These are phyloP conservation scores for Candida caryicola DNA, from an alignment of 805 yeast genomes.

Conservation along the genomic window DNA sequence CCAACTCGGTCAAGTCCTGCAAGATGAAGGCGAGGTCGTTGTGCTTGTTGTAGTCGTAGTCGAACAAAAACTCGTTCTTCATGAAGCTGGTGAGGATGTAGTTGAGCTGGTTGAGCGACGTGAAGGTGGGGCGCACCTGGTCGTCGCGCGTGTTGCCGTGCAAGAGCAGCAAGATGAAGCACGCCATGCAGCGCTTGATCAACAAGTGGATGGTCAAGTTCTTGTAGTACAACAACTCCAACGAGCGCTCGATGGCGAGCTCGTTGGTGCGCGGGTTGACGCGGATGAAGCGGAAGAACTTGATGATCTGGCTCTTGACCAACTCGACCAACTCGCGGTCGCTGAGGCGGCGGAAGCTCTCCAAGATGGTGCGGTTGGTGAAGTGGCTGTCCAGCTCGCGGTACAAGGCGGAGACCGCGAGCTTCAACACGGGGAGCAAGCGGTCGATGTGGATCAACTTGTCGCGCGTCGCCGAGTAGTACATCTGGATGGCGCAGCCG, in stretches of 20 bases:
- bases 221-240: constrained; percentile 57
- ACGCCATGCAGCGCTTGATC: constrained; percentile 48
- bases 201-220: constrained; percentile 55
- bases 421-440: constrained; percentile 29
- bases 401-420: constrained; percentile 19
- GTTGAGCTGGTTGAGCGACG: constrained; percentile 23
- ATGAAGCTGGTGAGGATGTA: constrained; percentile 38
- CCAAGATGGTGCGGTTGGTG: constrained; percentile 23
- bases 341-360: constrained; percentile 14
- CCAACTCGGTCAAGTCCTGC: constrained; percentile 17
- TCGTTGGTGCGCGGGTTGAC: constrained; percentile 21
- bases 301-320: constrained; percentile 24
- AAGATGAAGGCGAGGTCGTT: constrained; percentile 29
- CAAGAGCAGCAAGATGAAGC: constrained; percentile 22
- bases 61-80: constrained; percentile 43
- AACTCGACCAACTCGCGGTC: constrained; percentile 23
- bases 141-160: constrained; percentile 2
- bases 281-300: constrained; percentile 26
- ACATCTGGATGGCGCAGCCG: constrained; percentile 41
- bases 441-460: constrained; percentile 18
- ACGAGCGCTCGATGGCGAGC: constrained; percentile 43
- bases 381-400: constrained; percentile 20
- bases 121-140: constrained; percentile 6
- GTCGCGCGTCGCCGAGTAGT: constrained; percentile 20
- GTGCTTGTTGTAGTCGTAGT: constrained; percentile 32